phyloP scores from a whole-genome alignment of 768 basidiomycete species.

The Chalciporus piperatus region DNA sequence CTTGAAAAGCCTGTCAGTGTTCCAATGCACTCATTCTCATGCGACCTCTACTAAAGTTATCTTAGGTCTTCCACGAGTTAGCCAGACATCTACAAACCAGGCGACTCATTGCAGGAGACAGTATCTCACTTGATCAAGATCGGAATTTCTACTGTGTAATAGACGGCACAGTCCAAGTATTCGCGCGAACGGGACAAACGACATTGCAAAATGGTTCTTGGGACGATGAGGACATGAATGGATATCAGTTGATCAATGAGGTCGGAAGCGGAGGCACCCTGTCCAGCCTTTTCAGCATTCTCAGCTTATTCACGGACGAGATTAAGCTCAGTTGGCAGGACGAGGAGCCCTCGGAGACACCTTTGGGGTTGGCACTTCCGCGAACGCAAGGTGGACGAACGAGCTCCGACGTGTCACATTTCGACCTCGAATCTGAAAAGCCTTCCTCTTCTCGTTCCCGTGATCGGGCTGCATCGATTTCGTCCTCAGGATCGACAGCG shows the following conservation, averaged over 20 bases:
- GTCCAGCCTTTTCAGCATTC: constrained; percentile 94
- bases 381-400: constrained; percentile 36
- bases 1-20: constrained; percentile 85
- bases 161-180: constrained; percentile 96
- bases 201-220: constrained; percentile 54
- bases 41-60: neutral
- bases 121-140: constrained; percentile 84
- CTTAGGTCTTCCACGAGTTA: constrained; percentile 92
- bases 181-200: constrained; percentile 63
- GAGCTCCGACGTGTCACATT: constrained; percentile 63
- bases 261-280: constrained; percentile 94
- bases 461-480: constrained; percentile 53
- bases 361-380: constrained; percentile 20
- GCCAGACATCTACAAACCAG: constrained; percentile 94
- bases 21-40: neutral
- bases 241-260: constrained; percentile 94
- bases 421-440: constrained; percentile 42
- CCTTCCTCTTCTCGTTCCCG: constrained; percentile 31
- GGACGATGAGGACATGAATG: constrained; percentile 89
- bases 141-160: constrained; percentile 98
- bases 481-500: constrained; percentile 69
- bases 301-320: constrained; percentile 94
- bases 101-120: constrained; percentile 94
- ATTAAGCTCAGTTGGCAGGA: constrained; percentile 92
- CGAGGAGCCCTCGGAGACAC: constrained; percentile 36